phyloP scores from a whole-genome alignment of 2,329 filamentous ascomycete species.

The Ceratocystis eucalypticola region DNA sequence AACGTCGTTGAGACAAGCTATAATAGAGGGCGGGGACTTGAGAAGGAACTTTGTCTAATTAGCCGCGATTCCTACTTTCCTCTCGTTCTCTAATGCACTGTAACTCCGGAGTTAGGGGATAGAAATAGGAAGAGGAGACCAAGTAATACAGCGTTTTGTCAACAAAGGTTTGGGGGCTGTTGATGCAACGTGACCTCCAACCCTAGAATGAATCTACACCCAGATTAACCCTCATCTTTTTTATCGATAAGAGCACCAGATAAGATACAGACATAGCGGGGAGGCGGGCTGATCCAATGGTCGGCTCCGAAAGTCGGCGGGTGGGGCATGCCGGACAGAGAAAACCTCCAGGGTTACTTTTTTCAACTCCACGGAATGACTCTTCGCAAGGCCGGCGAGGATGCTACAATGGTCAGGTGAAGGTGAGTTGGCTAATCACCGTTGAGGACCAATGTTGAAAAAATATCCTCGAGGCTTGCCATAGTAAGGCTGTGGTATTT shows the following conservation, averaged over 20 bases:
- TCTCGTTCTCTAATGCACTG: neutral
- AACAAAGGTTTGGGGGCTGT: no score
- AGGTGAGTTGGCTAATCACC: no score
- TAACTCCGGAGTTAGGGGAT: neutral
- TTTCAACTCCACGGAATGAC: neutral
- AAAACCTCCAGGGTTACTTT: no score
- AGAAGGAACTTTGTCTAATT: neutral
- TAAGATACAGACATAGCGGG: neutral
- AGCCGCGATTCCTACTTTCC: neutral
- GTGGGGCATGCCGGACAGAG: neutral
- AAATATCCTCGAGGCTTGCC: no score
- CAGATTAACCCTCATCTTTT: no score
- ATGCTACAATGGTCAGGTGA: no score
- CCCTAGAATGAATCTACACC: no score
- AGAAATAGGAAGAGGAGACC: neutral
- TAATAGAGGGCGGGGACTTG: neutral
- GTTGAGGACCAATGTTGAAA: no score
- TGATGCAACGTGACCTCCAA: no score
- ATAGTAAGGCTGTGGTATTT: no score
- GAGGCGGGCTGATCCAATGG: neutral
- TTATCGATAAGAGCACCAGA: neutral
- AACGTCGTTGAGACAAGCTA: neutral
- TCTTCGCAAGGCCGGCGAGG: neutral
- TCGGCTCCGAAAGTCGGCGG: slow-evolving; percentile 9
- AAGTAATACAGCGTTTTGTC: neutral